Evolutionary conservation across 139 green algal species (phyloP).

Genomic region (Bryopsis sp.): DNA sequence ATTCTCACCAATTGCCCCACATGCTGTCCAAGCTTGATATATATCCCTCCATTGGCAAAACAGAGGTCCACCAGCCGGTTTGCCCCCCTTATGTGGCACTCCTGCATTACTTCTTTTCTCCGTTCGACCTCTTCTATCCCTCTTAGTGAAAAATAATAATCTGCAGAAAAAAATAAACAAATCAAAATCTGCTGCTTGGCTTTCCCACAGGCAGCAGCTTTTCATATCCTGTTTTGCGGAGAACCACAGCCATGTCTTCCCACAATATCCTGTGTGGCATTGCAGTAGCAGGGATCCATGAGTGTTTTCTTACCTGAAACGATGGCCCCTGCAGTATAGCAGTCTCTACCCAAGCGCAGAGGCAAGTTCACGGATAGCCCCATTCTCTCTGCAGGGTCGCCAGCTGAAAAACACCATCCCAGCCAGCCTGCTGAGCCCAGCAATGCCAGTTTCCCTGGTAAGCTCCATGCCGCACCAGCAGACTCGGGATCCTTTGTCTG

Average conservation of each 20-base stretch:
- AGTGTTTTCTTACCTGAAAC: conserved; percentile 22
- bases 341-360: conserved; percentile 29
- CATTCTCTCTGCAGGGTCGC: conserved; percentile 2
- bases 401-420: background rate
- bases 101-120: conserved; percentile 20
- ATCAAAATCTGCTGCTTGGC: background rate
- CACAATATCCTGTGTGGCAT: background rate
- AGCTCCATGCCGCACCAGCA: too few relatives aligned
- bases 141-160: conserved; percentile 44
- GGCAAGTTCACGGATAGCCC: conserved; percentile 19
- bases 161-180: conserved; percentile 23
- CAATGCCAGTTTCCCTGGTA: too few relatives aligned
- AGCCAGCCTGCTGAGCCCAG: background rate
- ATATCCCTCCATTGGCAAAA: conserved; percentile 79
- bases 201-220: background rate
- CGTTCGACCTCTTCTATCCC: conserved; percentile 28
- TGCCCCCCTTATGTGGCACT: conserved; percentile 50
- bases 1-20: conserved; percentile 68
- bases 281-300: background rate
- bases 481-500: too few relatives aligned
- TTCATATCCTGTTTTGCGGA: background rate
- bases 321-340: conserved; percentile 30
- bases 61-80: conserved; percentile 53
- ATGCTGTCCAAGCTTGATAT: conserved; percentile 75
- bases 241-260: background rate